A percentile compares a stretch with the other conserved stretches of the same genome.
These are phyloP conservation scores for Amanita jacksonii DNA, from an alignment of 768 basidiomycete genomes.

Conservation along the genomic window DNA sequence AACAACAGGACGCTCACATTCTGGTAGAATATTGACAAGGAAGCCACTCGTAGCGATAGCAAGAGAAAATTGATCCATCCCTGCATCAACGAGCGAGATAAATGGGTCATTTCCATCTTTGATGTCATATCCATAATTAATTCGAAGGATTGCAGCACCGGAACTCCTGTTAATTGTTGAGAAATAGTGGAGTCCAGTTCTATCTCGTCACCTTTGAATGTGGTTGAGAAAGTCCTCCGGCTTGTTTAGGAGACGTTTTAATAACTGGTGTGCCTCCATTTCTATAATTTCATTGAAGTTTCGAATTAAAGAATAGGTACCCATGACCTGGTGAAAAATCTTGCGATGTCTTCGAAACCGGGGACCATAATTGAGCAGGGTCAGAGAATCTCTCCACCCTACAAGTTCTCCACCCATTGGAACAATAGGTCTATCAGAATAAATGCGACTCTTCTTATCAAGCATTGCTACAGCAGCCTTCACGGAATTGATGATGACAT, in stretches of 20 bases:
- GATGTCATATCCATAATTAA: constrained; percentile 24
- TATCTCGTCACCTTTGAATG: constrained; percentile 25
- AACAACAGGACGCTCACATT: no score
- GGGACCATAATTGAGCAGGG: constrained; percentile 26
- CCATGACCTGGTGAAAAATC: constrained; percentile 33
- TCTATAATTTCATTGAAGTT: constrained; percentile 30
- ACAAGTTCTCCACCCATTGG: constrained; percentile 38
- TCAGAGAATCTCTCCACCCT: constrained; percentile 29
- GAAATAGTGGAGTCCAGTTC: not conserved
- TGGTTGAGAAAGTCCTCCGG: constrained; percentile 25
- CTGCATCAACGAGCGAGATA: constrained; percentile 18
- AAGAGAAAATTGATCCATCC: constrained; percentile 15
- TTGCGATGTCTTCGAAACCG: no score
- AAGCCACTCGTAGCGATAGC: constrained; percentile 19
- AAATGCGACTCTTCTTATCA: no score
- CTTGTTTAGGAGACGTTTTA: constrained; percentile 25
- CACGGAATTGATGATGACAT: constrained; percentile 34
- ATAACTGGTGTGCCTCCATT: constrained; percentile 28
- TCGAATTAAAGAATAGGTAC: constrained; percentile 26
- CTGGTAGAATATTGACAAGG: constrained; percentile 21
- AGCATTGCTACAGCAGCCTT: constrained; percentile 35
- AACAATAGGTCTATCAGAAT: no score
- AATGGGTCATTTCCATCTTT: constrained; percentile 22
- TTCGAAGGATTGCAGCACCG: constrained; percentile 16
- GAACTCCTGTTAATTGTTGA: not conserved